Evolutionary conservation across 768 basidiomycete genomes (phyloP).

Genomic region (Grammothele lineata): DNA sequence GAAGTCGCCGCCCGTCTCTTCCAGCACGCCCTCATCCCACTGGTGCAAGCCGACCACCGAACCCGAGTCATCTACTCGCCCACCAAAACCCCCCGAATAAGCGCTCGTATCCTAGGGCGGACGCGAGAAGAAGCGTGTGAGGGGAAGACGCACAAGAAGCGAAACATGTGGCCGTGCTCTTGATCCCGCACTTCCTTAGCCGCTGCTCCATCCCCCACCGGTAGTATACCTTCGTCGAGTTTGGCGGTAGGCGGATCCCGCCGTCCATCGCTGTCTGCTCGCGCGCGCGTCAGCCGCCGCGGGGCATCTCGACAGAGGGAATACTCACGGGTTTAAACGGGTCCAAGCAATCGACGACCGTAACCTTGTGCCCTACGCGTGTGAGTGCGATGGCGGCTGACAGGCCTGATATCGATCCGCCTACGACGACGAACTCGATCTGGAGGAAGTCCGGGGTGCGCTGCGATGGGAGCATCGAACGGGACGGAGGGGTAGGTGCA

Average conservation of each 20-base stretch:
- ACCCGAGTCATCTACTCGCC: slow-evolving; percentile 38
- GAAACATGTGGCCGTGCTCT: slow-evolving; percentile 22
- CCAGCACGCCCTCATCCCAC: slow-evolving; percentile 44
- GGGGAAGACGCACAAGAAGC: slow-evolving; percentile 6
- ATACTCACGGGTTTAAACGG: slow-evolving; percentile 25
- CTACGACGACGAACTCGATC: slow-evolving; percentile 30
- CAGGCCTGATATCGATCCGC: slow-evolving; percentile 33
- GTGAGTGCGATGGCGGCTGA: slow-evolving; percentile 30
- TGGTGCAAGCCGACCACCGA: slow-evolving; percentile 40
- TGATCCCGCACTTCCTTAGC: slow-evolving; percentile 31
- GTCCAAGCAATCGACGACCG: slow-evolving; percentile 27
- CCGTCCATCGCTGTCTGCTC: slow-evolving; percentile 18
- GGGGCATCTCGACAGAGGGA: not conserved
- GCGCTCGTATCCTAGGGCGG: not conserved
- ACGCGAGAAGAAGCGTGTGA: not conserved
- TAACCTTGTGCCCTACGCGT: slow-evolving; percentile 33
- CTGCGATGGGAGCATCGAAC: no score
- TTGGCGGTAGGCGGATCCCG: slow-evolving; percentile 49
- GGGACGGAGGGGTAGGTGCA: no score
- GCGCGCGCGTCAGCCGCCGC: not conserved
- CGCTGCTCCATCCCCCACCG: slow-evolving; percentile 51
- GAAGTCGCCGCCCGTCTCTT: slow-evolving; percentile 45
- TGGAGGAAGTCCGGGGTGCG: no score
- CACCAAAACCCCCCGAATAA: no score
- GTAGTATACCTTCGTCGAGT: slow-evolving; percentile 50